Conservation (phyloP, 2,329 filamentous ascomycete species). For the Chrysoporthe cubensis region DNA sequence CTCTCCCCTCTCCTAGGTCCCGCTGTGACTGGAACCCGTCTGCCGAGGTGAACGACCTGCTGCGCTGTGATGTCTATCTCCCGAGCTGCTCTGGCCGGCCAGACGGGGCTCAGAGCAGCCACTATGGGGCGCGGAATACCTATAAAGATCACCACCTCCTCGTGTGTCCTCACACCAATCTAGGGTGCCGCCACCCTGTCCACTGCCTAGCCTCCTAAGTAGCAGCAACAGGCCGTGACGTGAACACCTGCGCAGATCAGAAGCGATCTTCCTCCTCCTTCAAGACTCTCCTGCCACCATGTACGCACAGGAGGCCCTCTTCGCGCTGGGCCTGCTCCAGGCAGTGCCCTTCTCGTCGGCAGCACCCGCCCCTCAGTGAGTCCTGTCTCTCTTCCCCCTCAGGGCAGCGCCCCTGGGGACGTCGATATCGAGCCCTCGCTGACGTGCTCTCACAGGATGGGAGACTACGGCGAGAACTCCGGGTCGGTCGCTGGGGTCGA, state of each 20-base stretch:
- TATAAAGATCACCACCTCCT: too few species aligned
- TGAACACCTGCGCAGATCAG: too few species aligned
- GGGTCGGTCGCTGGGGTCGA: constrained; percentile 47
- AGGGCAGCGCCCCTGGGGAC: too few species aligned
- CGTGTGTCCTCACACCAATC: too few species aligned
- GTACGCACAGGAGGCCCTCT: constrained; percentile 10
- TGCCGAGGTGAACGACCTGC: not conserved
- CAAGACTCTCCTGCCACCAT: constrained; percentile 1
- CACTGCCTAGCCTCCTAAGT: too few species aligned
- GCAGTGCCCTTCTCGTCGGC: constrained; percentile 15
- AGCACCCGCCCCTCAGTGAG: constrained; percentile 25
- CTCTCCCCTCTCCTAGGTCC: not conserved
- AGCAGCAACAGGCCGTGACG: not conserved
- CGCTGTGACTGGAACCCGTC: not conserved
- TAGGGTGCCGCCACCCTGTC: too few species aligned
- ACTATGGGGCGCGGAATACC: too few species aligned
- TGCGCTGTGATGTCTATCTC: not conserved
- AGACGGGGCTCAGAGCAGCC: not conserved
- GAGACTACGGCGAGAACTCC: constrained; percentile 46
- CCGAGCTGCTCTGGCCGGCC: not conserved
- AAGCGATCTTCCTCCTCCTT: not conserved
- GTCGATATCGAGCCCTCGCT: not conserved
- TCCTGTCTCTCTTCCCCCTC: not conserved
- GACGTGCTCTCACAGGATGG: constrained; percentile 38
- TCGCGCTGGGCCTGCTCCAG: constrained; percentile 22